These are phyloP conservation scores for Pseudogymnoascus sp. DNA, from an alignment of 2,329 filamentous ascomycete genomes.

Conservation along the genomic window DNA sequence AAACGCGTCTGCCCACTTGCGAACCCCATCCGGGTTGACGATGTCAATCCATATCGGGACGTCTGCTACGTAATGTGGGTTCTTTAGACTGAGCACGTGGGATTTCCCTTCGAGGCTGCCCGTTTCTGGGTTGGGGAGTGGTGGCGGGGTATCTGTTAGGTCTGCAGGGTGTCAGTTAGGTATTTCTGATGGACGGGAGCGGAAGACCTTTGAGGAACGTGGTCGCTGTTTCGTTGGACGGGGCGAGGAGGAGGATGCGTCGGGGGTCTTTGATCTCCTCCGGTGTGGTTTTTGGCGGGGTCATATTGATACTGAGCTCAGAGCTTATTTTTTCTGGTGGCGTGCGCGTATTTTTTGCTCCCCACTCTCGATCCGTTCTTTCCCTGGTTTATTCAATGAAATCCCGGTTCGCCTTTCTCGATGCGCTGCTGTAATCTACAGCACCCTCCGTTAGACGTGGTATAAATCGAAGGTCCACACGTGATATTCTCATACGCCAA, in stretches of 20 bases:
- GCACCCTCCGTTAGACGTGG: not conserved
- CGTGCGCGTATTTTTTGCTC: not conserved
- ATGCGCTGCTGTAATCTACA: not conserved
- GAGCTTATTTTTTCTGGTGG: not conserved
- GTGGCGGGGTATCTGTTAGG: conserved; percentile 41
- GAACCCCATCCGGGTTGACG: conserved; percentile 8
- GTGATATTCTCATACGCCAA: not conserved
- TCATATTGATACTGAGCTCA: not conserved
- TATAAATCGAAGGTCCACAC: not conserved
- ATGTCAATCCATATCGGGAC: conserved; percentile 60
- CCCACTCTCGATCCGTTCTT: not conserved
- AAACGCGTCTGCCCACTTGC: conserved; percentile 48
- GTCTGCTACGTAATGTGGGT: conserved; percentile 51
- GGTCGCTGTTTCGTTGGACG: conserved; percentile 36
- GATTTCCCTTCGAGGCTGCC: conserved; percentile 49
- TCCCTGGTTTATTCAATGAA: not conserved
- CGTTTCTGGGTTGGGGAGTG: conserved; percentile 27
- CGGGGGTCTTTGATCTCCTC: conserved; percentile 38
- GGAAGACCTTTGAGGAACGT: conserved; percentile 44
- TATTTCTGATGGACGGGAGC: not conserved
- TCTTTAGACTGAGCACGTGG: conserved; percentile 46
- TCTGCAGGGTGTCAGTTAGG: conserved; percentile 30
- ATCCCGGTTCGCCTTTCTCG: not conserved
- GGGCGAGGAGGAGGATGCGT: conserved; percentile 46
- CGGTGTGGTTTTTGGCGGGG: not conserved